Percentiles rank a stretch among this genome's conserved stretches.
These are phyloP conservation scores for Blattamonas nauphoetae DNA, from an alignment of 78 protist genomes.

Conservation along the genomic window DNA sequence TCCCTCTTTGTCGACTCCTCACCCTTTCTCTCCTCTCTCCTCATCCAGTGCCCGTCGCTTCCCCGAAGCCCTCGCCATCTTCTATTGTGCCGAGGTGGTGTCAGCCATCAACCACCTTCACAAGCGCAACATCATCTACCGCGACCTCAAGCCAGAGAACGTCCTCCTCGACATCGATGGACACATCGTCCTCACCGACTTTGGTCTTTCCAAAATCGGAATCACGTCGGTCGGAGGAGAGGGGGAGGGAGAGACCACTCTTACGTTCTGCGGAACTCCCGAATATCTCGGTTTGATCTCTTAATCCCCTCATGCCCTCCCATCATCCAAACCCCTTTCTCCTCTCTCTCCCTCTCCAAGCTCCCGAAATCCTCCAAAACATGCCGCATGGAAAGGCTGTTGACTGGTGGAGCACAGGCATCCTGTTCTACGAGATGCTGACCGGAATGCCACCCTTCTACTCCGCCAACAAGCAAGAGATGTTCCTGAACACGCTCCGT, in stretches of 20 bases:
- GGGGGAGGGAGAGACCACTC: neutral
- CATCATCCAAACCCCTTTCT: neutral
- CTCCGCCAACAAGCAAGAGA: constrained; percentile 6
- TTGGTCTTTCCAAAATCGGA: neutral
- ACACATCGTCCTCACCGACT: neutral
- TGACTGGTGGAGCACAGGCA: constrained; percentile 23
- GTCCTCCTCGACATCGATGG: neutral
- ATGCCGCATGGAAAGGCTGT: constrained; percentile 20
- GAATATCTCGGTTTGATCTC: constrained; percentile 8
- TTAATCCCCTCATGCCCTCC: neutral
- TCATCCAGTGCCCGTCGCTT: neutral
- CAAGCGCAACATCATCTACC: constrained; percentile 6
- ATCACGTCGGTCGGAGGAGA: constrained; percentile 3
- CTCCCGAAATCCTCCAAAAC: constrained; percentile 2
- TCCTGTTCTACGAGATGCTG: constrained; percentile 21
- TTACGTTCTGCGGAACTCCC: constrained; percentile 4
- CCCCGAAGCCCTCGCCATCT: constrained; percentile 7
- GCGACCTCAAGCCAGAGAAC: neutral
- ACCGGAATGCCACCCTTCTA: constrained; percentile 15
- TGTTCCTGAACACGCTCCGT: constrained; percentile 15
- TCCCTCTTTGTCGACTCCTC: no score
- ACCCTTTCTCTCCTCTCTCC: neutral
- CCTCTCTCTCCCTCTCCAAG: neutral
- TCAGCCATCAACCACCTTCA: constrained; percentile 4
- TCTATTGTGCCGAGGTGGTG: neutral